Conservation (phyloP, 1,284 basidiomycete genomes). For the Limonomyces culmigenus region DNA sequence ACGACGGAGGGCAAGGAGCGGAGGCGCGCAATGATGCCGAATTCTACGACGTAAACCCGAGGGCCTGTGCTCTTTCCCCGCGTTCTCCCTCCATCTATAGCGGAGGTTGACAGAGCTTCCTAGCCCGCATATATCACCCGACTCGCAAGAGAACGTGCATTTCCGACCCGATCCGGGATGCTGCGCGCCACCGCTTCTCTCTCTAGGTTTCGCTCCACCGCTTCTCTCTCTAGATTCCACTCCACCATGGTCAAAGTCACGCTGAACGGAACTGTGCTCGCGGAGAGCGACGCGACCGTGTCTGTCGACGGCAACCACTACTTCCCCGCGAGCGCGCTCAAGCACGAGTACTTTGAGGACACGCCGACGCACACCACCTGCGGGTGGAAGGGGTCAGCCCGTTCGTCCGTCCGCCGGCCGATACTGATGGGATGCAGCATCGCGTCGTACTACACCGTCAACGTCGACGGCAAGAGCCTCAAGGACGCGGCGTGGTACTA, state of each 20-base stretch:
- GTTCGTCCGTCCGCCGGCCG: background rate
- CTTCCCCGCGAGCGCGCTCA: constrained; percentile 39
- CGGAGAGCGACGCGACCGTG: constrained; percentile 33
- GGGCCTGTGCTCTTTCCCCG: too few relatives aligned
- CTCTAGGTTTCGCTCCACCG: too few relatives aligned
- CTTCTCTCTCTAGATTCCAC: too few relatives aligned
- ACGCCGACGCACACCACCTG: constrained; percentile 34
- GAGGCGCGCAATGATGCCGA: too few relatives aligned
- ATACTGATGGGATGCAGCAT: constrained; percentile 17
- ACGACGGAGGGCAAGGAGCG: too few relatives aligned
- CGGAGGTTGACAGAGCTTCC: too few relatives aligned
- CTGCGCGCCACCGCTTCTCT: too few relatives aligned
- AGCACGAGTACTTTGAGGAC: constrained; percentile 20
- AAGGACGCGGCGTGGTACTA: constrained; percentile 57
- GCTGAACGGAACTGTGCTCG: constrained; percentile 33
- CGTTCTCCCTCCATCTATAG: too few relatives aligned
- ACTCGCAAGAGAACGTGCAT: too few relatives aligned
- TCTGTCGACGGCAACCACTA: constrained; percentile 51
- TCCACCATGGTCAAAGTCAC: constrained; percentile 30
- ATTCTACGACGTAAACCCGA: too few relatives aligned
- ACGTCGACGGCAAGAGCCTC: constrained; percentile 26
- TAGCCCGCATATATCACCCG: too few relatives aligned
- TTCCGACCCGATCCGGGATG: too few relatives aligned
- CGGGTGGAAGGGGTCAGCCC: constrained; percentile 46
- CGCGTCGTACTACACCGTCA: constrained; percentile 43